Percentiles rank a stretch among this genome's conserved stretches.
These are phyloP conservation scores for Aspergillus thermomutatus DNA, from an alignment of 2,329 filamentous ascomycete species.

Conservation along the genomic window DNA sequence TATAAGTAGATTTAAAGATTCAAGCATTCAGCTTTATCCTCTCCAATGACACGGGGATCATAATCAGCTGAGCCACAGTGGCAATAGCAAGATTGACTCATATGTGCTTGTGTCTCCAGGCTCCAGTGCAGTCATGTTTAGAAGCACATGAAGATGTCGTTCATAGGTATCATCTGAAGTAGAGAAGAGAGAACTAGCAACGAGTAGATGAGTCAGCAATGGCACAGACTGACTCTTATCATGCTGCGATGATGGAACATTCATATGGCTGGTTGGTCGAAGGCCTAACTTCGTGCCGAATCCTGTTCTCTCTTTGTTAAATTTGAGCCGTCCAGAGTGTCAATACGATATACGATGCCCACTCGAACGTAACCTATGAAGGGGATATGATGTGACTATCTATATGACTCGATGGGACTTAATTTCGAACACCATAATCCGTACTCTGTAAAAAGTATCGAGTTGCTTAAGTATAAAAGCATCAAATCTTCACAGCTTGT, in stretches of 20 bases:
- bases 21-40: neutral
- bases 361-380: neutral
- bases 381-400: neutral
- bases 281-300: neutral
- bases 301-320: neutral
- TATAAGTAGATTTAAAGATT: neutral
- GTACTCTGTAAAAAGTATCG: neutral
- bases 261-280: neutral
- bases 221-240: neutral
- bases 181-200: neutral
- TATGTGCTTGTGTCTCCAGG: neutral
- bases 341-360: neutral
- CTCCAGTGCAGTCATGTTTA: neutral
- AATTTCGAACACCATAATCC: too few relatives aligned
- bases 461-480: neutral
- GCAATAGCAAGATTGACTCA: neutral
- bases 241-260: neutral
- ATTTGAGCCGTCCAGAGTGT: neutral
- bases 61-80: neutral
- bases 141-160: neutral
- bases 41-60: neutral
- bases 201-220: neutral
- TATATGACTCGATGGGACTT: neutral
- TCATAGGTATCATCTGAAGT: neutral
- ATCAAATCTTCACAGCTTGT: neutral